phyloP scores from a whole-genome alignment of 2,329 filamentous ascomycete genomes.

The Sporothrix variecibatus region DNA sequence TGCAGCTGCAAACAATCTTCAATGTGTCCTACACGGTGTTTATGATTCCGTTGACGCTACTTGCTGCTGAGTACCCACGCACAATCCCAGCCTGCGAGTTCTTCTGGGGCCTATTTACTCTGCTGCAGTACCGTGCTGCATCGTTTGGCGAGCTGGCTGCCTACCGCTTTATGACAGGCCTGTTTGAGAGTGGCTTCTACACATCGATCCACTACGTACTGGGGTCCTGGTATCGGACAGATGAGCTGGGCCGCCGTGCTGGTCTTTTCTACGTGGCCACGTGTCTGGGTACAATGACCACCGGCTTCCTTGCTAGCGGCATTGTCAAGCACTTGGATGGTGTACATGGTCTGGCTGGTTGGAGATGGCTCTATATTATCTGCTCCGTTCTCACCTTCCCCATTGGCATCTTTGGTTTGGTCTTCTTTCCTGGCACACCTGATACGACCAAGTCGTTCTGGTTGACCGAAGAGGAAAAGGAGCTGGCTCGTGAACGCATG shows the following conservation, averaged over 20 bases:
- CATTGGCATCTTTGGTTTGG: constrained; percentile 30
- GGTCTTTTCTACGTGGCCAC: constrained; percentile 64
- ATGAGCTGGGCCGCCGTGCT: constrained; percentile 63
- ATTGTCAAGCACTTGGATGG: constrained; percentile 36
- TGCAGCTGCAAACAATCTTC: constrained; percentile 41
- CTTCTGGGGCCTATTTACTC: constrained; percentile 32
- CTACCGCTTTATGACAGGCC: constrained; percentile 47
- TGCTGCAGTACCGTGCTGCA: constrained; percentile 17
- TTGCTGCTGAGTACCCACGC: constrained; percentile 28
- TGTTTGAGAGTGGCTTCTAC: constrained; percentile 45
- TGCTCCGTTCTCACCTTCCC: constrained; percentile 32
- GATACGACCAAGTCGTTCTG: constrained; percentile 17
- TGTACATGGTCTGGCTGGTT: constrained; percentile 40
- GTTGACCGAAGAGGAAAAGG: constrained; percentile 47
- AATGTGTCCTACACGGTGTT: constrained; percentile 30
- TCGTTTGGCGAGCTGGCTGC: constrained; percentile 41
- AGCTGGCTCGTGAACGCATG: constrained; percentile 48
- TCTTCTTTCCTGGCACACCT: constrained; percentile 30
- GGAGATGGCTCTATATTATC: constrained; percentile 25
- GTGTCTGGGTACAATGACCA: constrained; percentile 46
- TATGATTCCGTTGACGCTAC: constrained; percentile 31
- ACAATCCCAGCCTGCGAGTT: constrained; percentile 27
- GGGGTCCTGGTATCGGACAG: constrained; percentile 59
- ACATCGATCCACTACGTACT: constrained; percentile 53
- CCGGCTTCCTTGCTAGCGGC: constrained; percentile 46